Evolutionary conservation across 2,329 filamentous ascomycete genomes (phyloP), one percentile per base, ranked within the genome.

Genomic region (Coccinonectria pachysandricola): DNA sequence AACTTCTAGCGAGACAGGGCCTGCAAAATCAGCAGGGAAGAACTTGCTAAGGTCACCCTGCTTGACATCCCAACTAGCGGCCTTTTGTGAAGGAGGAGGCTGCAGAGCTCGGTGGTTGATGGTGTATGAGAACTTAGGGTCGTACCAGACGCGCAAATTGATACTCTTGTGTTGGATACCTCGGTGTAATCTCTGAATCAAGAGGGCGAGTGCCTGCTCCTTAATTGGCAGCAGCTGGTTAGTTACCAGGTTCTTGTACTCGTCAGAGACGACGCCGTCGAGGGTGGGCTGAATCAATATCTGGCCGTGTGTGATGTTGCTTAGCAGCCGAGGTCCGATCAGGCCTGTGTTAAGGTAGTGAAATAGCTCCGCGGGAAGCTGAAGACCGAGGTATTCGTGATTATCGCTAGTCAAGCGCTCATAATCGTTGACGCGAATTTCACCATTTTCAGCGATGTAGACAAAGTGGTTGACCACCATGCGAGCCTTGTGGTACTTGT

Each of bases 381-480:
- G 80, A 32, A 92, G 73, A n/a, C 86, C 86, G 35, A 95, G 73
- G 49, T 95, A 87, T 46, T 88, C 79, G 49, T 92, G 83, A 39
- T 91, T 78, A 49, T 96, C 87, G 23, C 70, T 71, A 3, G 91
- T 87, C 12, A 86, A 71, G 28, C 74, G 67, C 6, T 83, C 79
- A 28, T 66, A 70, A 42, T 87, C 77, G 43, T 84, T 67, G 10
- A 86, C 79, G 33, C 73, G 71, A 25, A 94, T 70, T 44, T 79
- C 75, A 20, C 91, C 91, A n/a, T 72, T 73, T 28, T 74, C 68
- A 17, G 77, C 73, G 39, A 94, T 75, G 45, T 87, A 75, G 20
- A 92, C 78, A 53, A 88, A 87, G 53, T 96, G 88, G 46, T 86
- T 80, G 25, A 95, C 73, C 2, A 78, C 79, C 68, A 92, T 78